These are phyloP conservation scores for sweet orange (Citrus sinensis) DNA, from an alignment of 345 rosid species.

Conservation along the genomic window DNA sequence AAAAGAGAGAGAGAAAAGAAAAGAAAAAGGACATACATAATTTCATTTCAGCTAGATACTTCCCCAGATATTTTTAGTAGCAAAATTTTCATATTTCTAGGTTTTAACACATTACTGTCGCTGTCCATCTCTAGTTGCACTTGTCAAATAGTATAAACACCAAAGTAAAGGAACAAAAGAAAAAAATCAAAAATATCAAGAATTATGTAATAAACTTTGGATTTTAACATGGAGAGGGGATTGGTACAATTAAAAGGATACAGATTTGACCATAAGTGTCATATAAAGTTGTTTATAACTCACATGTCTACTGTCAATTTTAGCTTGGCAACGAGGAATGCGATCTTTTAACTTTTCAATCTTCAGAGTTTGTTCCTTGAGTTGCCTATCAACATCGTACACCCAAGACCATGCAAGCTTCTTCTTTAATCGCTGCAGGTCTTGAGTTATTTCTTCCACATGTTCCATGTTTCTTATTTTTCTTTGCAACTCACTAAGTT, in stretches of 20 bases:
- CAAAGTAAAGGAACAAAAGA: background rate
- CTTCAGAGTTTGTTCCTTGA: constrained; percentile 48
- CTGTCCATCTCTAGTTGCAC: background rate
- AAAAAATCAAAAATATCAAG: background rate
- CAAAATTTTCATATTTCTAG: background rate
- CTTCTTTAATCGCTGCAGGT: constrained; percentile 67
- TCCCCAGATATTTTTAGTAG: background rate
- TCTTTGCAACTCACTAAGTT: constrained; percentile 59
- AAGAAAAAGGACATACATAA: background rate
- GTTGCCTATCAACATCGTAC: constrained; percentile 70
- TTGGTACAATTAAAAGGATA: background rate
- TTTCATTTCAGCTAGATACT: background rate
- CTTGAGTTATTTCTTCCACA: constrained; percentile 73
- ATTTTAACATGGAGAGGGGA: background rate
- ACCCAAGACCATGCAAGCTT: constrained; percentile 98
- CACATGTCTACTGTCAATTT: constrained; percentile 70
- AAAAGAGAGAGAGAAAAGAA: too few relatives aligned
- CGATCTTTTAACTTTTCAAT: constrained; percentile 74
- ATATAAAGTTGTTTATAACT: constrained; percentile 31
- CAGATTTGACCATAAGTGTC: background rate
- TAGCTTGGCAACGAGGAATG: constrained; percentile 86
- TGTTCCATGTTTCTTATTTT: constrained; percentile 90
- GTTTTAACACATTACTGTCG: background rate
- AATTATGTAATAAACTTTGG: background rate
- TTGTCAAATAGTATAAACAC: background rate